These are phyloP conservation scores for Purpureocillium takamizusanense DNA, from an alignment of 2,329 filamentous ascomycete genomes.

Conservation along the genomic window DNA sequence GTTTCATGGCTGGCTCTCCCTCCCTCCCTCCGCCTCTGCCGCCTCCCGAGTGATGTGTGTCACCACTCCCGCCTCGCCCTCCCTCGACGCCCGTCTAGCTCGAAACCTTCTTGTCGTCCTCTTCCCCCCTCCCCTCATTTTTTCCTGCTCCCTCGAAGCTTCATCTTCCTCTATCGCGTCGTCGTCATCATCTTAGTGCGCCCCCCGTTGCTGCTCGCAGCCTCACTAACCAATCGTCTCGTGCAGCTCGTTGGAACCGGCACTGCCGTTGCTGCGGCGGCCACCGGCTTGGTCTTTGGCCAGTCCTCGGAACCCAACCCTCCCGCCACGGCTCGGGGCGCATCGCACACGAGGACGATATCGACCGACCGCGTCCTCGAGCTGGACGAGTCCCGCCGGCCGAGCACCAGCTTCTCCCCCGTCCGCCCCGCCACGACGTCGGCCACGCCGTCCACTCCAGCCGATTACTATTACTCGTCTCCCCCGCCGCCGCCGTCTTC, in stretches of 20 bases:
- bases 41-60: not conserved
- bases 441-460: constrained; percentile 18
- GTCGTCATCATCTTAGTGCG: too few species aligned
- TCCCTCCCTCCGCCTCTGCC: constrained; percentile 7
- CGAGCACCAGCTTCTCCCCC: constrained; percentile 19
- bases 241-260: constrained; percentile 51
- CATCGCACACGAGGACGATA: constrained; percentile 19
- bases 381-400: constrained; percentile 16
- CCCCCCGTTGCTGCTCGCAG: too few species aligned
- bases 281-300: constrained; percentile 50
- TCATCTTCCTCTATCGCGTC: too few species aligned
- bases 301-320: constrained; percentile 24
- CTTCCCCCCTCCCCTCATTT: too few species aligned
- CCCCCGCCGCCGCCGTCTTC: constrained; percentile 18
- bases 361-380: constrained; percentile 25
- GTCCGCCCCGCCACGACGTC: constrained; percentile 36
- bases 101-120: too few species aligned
- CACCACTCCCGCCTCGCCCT: too few species aligned
- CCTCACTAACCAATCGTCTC: not conserved
- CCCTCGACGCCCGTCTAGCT: too few species aligned
- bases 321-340: constrained; percentile 13
- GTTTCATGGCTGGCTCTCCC: constrained; percentile 15
- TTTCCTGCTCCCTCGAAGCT: too few species aligned
- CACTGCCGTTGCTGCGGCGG: constrained; percentile 51
- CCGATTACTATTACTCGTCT: constrained; percentile 15